phyloP scores from a whole-genome alignment of 768 basidiomycete genomes.

The Hygrocybe coccinea region DNA sequence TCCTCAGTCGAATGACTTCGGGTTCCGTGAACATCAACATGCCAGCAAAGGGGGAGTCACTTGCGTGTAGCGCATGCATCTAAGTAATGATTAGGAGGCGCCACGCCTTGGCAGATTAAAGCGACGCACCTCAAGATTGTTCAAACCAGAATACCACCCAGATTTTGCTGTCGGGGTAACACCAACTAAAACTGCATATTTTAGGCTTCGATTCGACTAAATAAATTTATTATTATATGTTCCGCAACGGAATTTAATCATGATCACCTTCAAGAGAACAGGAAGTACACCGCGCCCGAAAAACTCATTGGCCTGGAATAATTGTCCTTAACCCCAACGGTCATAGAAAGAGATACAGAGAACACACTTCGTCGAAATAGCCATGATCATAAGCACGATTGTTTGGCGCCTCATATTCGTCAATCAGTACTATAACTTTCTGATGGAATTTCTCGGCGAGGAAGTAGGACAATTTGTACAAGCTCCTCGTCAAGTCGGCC shows the following conservation, averaged over 20 bases:
- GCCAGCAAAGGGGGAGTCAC: slow-evolving; percentile 10
- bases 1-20: slow-evolving; percentile 10
- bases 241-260: slow-evolving; percentile 11
- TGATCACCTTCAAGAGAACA: slow-evolving; percentile 15
- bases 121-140: slow-evolving; percentile 11
- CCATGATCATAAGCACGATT: slow-evolving; percentile 15
- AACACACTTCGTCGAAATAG: slow-evolving; percentile 14
- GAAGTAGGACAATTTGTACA: slow-evolving; percentile 9
- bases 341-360: slow-evolving; percentile 10
- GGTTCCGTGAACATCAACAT: slow-evolving; percentile 15
- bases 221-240: slow-evolving; percentile 4
- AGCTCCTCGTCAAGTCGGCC: slow-evolving; percentile 7
- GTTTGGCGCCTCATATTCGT: slow-evolving; percentile 12
- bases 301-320: slow-evolving; percentile 14
- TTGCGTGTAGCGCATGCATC: slow-evolving; percentile 11
- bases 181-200: slow-evolving; percentile 11
- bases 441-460: slow-evolving; percentile 11
- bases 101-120: slow-evolving; percentile 12
- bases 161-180: slow-evolving; percentile 13
- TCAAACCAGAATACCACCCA: slow-evolving; percentile 15
- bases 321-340: slow-evolving; percentile 10
- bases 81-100: slow-evolving; percentile 10
- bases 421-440: slow-evolving; percentile 11
- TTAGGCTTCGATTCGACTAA: slow-evolving; percentile 10
- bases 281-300: slow-evolving; percentile 14